phyloP scores from a whole-genome alignment of 2,329 filamentous ascomycete genomes.

The Aspergillus spinulosporus region DNA sequence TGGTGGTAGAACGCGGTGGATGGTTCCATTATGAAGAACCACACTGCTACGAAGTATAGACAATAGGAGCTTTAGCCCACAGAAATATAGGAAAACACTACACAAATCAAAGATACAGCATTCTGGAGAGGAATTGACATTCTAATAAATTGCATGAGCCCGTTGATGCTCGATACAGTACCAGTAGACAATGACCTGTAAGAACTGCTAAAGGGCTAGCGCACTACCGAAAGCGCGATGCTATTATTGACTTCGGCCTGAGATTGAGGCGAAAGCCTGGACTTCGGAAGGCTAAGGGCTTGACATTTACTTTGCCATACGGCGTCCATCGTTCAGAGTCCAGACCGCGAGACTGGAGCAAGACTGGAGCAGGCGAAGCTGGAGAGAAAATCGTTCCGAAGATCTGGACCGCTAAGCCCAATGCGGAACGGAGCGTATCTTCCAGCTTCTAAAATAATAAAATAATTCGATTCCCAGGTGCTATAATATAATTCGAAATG shows the following conservation, averaged over 20 bases:
- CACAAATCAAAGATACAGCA: too few relatives aligned
- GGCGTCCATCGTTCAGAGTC: not conserved
- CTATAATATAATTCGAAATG: not conserved
- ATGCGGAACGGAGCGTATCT: not conserved
- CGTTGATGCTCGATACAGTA: not conserved
- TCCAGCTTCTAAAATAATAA: too few relatives aligned
- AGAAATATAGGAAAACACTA: too few relatives aligned
- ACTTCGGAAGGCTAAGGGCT: not conserved
- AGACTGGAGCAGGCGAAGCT: slow-evolving; percentile 7
- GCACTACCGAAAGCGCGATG: not conserved
- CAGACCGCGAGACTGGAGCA: not conserved
- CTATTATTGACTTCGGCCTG: not conserved
- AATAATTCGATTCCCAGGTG: not conserved
- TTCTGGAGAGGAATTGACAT: too few relatives aligned
- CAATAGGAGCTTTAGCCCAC: not conserved
- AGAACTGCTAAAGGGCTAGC: not conserved
- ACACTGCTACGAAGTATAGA: not conserved
- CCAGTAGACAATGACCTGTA: not conserved
- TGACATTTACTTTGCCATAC: not conserved
- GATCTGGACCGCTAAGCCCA: slow-evolving; percentile 10
- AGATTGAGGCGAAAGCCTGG: slow-evolving; percentile 1
- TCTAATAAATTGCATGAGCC: too few relatives aligned
- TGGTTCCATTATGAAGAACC: slow-evolving; percentile 18
- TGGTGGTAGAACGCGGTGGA: slow-evolving; percentile 11
- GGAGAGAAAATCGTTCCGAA: not conserved